Evolutionary conservation across 306 rosid species (phyloP).

Genomic region (Prunus dulcis): DNA sequence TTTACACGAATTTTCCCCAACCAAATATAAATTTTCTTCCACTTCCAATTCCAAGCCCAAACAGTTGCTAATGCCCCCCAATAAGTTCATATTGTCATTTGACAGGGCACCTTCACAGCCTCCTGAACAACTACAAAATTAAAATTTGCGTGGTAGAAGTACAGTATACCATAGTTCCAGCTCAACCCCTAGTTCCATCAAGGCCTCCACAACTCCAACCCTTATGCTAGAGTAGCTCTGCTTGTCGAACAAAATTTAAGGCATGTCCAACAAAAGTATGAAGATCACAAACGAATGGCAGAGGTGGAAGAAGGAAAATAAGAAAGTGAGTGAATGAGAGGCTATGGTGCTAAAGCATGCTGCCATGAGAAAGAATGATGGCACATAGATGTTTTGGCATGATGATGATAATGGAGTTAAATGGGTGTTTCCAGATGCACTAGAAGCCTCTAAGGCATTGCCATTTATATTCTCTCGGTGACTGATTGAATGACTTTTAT

Average conservation of each 20-base stretch:
- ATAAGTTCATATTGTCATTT: background rate
- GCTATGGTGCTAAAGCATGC: background rate
- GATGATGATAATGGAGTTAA: background rate
- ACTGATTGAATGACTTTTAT: background rate
- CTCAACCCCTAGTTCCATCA: background rate
- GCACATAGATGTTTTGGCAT: background rate
- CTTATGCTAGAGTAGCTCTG: background rate
- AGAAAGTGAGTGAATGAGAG: background rate
- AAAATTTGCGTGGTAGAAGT: background rate
- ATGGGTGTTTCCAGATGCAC: background rate
- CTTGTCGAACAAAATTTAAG: background rate
- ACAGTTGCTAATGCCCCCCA: background rate
- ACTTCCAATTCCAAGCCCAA: background rate
- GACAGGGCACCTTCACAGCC: background rate
- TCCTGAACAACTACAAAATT: background rate
- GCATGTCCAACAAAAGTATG: background rate
- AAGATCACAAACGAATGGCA: background rate
- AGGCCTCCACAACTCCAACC: too few species aligned
- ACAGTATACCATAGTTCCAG: background rate
- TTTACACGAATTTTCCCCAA: background rate
- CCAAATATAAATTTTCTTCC: background rate
- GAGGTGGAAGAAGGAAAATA: background rate
- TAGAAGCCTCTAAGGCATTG: background rate
- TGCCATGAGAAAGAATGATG: background rate
- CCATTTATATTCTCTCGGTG: background rate